Percentiles rank a stretch among this genome's conserved stretches.
Conservation (phyloP, 306 rosid genomes). For the Ziziphus jujuba region DNA sequence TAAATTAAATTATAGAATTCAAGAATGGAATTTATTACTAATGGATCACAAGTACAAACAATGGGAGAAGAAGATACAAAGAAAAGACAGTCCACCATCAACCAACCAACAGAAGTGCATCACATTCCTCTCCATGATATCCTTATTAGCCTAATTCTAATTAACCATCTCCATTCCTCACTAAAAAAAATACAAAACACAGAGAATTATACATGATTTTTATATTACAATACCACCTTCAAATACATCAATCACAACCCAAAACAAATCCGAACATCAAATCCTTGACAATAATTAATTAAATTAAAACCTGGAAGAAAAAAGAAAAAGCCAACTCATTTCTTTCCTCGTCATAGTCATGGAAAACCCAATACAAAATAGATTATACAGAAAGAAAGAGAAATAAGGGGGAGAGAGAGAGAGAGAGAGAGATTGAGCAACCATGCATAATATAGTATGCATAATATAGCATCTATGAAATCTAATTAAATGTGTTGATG, state of each 20-base stretch:
- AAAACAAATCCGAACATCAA: constrained; percentile 13
- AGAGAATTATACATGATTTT: constrained; percentile 8
- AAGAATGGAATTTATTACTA: constrained; percentile 29
- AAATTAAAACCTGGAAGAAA: constrained; percentile 15
- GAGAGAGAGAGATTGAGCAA: constrained; percentile 1
- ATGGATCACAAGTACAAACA: constrained; percentile 30
- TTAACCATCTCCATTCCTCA: background rate
- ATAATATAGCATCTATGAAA: background rate
- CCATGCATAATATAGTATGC: background rate
- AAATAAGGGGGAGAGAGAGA: too few relatives aligned
- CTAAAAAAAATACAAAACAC: constrained; percentile 1
- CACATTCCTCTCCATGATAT: constrained; percentile 2
- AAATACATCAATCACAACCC: constrained; percentile 26
- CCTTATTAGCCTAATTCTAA: constrained; percentile 13
- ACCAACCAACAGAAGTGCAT: constrained; percentile 5
- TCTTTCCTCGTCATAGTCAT: constrained; percentile 2
- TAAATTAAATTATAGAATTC: background rate
- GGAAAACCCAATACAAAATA: constrained; percentile 9
- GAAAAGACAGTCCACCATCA: constrained; percentile 2
- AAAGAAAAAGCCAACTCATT: constrained; percentile 5
- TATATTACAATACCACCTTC: constrained; percentile 18
- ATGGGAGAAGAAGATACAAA: constrained; percentile 14
- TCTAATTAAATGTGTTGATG: constrained; percentile 5
- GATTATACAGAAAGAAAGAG: constrained; percentile 13
- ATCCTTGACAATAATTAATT: constrained; percentile 8